Evolutionary conservation across 2,329 filamentous ascomycete species (phyloP).

Genomic region (Xylariaceae sp.): DNA sequence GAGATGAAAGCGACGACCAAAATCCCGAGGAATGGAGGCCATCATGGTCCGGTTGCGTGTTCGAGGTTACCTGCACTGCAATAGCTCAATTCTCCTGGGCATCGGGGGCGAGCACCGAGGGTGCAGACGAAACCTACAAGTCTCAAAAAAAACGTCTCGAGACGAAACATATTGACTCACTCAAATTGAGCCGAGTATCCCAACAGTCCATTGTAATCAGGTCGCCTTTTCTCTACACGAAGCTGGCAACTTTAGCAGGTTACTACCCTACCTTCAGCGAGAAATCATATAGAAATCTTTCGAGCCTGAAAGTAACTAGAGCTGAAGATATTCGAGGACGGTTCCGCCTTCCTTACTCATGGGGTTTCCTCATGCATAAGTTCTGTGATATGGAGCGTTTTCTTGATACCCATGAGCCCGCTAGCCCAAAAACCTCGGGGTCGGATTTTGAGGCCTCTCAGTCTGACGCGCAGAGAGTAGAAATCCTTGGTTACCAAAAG

Average conservation of each 20-base stretch:
- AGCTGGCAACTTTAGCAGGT: neutral
- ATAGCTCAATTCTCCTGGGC: no score
- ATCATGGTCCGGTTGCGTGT: no score
- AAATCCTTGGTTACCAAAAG: no score
- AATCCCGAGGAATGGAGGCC: no score
- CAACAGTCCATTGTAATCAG: neutral
- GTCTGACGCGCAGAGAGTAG: no score
- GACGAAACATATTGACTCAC: neutral
- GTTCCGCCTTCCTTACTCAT: neutral
- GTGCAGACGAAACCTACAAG: neutral
- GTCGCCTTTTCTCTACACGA: constrained; percentile 1
- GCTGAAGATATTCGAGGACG: neutral
- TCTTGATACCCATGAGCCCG: neutral
- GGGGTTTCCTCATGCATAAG: constrained; percentile 3
- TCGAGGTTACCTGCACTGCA: no score
- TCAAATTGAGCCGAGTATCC: neutral
- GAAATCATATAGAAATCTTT: neutral
- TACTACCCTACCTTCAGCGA: no score
- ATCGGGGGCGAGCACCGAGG: no score
- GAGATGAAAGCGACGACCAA: no score
- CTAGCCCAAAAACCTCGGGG: no score
- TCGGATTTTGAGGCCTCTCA: no score
- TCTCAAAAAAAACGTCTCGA: neutral
- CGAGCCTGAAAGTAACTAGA: neutral
- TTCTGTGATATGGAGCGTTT: neutral